These are phyloP conservation scores for Litchi chinensis DNA, from an alignment of 345 rosid species.

Conservation along the genomic window DNA sequence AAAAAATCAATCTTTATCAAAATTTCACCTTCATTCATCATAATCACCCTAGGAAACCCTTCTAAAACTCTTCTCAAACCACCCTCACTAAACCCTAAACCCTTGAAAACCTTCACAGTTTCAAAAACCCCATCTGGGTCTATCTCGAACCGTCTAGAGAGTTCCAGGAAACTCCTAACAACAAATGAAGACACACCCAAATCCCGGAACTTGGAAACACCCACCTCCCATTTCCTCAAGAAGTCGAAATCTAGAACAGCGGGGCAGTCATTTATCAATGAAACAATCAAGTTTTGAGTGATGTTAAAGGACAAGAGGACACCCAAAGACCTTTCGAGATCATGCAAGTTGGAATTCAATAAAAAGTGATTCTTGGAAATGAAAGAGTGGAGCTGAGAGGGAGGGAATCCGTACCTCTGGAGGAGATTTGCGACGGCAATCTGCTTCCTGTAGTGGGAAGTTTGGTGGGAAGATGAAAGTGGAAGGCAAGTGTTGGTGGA, in stretches of 20 bases:
- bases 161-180: slow-evolving; percentile 48
- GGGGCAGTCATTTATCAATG: slow-evolving; percentile 64
- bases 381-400: slow-evolving; percentile 51
- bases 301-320: slow-evolving; percentile 57
- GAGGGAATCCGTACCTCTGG: slow-evolving; percentile 68
- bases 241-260: slow-evolving; percentile 59
- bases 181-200: slow-evolving; percentile 38
- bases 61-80: slow-evolving; percentile 51
- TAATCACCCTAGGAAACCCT: slow-evolving; percentile 53
- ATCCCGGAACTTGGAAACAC: slow-evolving; percentile 28
- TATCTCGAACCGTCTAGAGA: slow-evolving; percentile 50
- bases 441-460: slow-evolving; percentile 43
- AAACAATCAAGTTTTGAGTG: slow-evolving; percentile 52
- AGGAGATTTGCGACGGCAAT: slow-evolving; percentile 62
- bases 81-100: slow-evolving; percentile 60
- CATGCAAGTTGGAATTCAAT: slow-evolving; percentile 42
- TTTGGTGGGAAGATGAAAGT: slow-evolving; percentile 20
- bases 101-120: slow-evolving; percentile 42
- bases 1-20: slow-evolving; percentile 52
- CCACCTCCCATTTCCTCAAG: slow-evolving; percentile 58
- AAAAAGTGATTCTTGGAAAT: slow-evolving; percentile 45
- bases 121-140: slow-evolving; percentile 47
- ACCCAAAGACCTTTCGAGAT: slow-evolving; percentile 56
- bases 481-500: slow-evolving; percentile 6
- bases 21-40: slow-evolving; percentile 49